These are phyloP conservation scores for Sarocladium brachiariae DNA, from an alignment of 2,329 filamentous ascomycete species.

Conservation along the genomic window DNA sequence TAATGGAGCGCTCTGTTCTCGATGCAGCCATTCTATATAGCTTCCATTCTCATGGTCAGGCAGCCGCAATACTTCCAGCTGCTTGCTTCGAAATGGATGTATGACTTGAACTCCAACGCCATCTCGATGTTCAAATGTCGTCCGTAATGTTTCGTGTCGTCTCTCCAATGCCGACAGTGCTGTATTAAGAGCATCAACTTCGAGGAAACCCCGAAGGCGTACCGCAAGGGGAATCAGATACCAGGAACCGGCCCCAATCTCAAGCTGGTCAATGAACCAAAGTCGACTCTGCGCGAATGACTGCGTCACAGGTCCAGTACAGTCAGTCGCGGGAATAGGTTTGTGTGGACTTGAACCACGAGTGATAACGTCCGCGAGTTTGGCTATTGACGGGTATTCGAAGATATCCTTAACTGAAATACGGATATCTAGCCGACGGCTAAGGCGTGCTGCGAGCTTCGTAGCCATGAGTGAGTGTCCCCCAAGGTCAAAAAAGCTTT, in stretches of 20 bases:
- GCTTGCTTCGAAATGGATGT: not conserved
- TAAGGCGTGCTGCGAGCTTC: constrained; percentile 25
- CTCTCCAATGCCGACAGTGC: constrained; percentile 12
- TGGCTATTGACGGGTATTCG: constrained; percentile 4
- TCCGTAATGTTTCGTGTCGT: constrained; percentile 13
- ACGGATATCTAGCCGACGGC: constrained; percentile 10
- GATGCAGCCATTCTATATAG: not conserved
- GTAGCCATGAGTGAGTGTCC: constrained; percentile 42
- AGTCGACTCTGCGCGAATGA: constrained; percentile 13
- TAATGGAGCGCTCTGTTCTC: constrained; percentile 10
- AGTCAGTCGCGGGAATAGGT: not conserved
- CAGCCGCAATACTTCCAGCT: not conserved
- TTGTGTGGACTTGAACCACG: not conserved
- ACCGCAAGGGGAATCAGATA: constrained; percentile 11
- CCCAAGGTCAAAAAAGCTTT: constrained; percentile 42
- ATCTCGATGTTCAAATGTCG: constrained; percentile 10
- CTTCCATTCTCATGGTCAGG: not conserved
- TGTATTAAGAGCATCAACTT: constrained; percentile 5
- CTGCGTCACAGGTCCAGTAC: constrained; percentile 9
- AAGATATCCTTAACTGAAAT: constrained; percentile 12
- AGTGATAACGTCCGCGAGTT: not conserved
- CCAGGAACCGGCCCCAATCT: constrained; percentile 6
- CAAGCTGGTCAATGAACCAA: constrained; percentile 14
- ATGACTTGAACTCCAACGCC: constrained; percentile 10
- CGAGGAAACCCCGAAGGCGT: constrained; percentile 9